Evolutionary conservation across 495 filamentous ascomycete species (phyloP).

Genomic region (Trichoderma erinaceum): DNA sequence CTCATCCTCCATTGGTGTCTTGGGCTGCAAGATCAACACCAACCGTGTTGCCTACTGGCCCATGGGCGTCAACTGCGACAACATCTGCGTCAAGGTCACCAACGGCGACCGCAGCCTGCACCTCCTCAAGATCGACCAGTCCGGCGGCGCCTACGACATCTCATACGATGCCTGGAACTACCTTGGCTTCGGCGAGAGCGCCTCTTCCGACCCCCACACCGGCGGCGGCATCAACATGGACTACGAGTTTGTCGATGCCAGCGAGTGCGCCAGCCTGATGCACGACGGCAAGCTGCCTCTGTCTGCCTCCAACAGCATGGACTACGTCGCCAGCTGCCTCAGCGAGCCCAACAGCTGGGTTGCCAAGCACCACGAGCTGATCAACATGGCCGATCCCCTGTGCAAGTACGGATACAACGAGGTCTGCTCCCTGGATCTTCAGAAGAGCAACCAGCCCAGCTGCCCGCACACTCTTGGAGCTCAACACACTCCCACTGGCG

Average conservation of each 20-base stretch:
- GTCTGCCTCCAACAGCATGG: conserved; percentile 28
- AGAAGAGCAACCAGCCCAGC: conserved; percentile 24
- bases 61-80: conserved; percentile 24
- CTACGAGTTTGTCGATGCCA: conserved; percentile 22
- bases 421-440: conserved; percentile 23
- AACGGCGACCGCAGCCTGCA: conserved; percentile 24
- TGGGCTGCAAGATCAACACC: conserved; percentile 32
- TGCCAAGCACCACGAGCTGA: conserved; percentile 27
- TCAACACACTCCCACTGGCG: conserved; percentile 4
- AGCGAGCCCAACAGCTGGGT: conserved; percentile 25
- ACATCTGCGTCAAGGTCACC: conserved; percentile 28
- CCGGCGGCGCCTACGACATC: conserved; percentile 28
- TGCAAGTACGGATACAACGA: conserved; percentile 30
- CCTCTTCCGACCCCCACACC: conserved; percentile 17
- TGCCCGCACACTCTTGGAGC: conserved; percentile 26
- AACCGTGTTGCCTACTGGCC: conserved; percentile 34
- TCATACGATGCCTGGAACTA: conserved; percentile 33
- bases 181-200: conserved; percentile 23
- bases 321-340: conserved; percentile 24
- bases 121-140: conserved; percentile 27
- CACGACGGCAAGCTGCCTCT: conserved; percentile 23
- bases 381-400: conserved; percentile 30
- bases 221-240: conserved; percentile 25
- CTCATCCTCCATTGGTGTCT: conserved; percentile 27
- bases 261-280: conserved; percentile 25